These are phyloP conservation scores for Cardamine chenopodiifolia DNA, from an alignment of 345 rosid genomes.

Conservation along the genomic window DNA sequence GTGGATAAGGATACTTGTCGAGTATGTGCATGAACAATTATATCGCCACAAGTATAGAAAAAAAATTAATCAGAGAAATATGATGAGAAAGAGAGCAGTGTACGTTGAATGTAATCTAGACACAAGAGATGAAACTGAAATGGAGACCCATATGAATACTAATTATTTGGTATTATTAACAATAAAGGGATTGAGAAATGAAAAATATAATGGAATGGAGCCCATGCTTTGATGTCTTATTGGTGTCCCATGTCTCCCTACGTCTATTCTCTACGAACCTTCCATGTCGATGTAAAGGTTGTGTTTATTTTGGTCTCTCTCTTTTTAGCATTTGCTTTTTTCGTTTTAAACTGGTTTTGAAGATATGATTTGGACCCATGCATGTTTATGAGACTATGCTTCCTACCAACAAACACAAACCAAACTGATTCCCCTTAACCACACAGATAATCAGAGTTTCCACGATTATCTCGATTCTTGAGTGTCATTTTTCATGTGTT, in stretches of 20 bases:
- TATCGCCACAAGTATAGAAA: background rate
- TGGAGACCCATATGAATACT: slow-evolving; percentile 38
- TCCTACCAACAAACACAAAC: slow-evolving; percentile 40
- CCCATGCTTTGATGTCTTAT: slow-evolving; percentile 40
- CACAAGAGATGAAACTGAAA: slow-evolving; percentile 17
- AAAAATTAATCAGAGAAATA: background rate
- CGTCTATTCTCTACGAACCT: slow-evolving; percentile 26
- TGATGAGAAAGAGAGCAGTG: slow-evolving; percentile 19
- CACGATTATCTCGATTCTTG: background rate
- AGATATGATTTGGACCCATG: slow-evolving; percentile 40
- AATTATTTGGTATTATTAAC: background rate
- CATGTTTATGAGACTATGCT: slow-evolving; percentile 34
- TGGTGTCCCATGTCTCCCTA: slow-evolving; percentile 34
- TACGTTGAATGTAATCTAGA: slow-evolving; percentile 39
- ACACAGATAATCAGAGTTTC: background rate
- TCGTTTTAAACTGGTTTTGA: slow-evolving; percentile 7
- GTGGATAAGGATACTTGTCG: slow-evolving; percentile 18
- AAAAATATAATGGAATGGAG: slow-evolving; percentile 16
- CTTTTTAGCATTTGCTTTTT: background rate
- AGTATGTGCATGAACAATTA: slow-evolving; percentile 18
- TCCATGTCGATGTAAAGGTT: slow-evolving; percentile 36
- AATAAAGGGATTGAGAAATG: slow-evolving; percentile 14
- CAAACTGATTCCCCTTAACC: slow-evolving; percentile 1
- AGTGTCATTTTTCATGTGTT: background rate
- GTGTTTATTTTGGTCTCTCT: slow-evolving; percentile 14